Evolutionary conservation across 768 basidiomycete genomes (phyloP).

Genomic region (Termitomyces sp.): DNA sequence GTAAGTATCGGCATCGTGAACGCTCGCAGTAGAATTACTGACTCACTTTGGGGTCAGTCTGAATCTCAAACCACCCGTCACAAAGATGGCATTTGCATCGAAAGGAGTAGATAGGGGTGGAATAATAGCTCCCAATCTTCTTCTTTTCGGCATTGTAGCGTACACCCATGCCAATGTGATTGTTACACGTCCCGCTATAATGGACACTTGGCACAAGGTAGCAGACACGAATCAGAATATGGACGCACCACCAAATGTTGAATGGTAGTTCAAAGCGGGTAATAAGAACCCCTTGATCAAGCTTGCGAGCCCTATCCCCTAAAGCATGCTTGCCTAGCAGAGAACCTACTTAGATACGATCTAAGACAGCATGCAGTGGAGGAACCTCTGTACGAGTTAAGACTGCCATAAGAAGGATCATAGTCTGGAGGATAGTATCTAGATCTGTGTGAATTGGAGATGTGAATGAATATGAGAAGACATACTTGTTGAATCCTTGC

Average conservation of each 20-base stretch:
- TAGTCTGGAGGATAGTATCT: conserved; percentile 53
- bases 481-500: conserved; percentile 48
- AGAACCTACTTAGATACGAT: background rate
- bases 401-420: conserved; percentile 57
- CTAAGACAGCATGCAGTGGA: background rate
- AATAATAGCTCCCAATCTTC: conserved; percentile 92
- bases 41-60: conserved; percentile 91
- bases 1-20: background rate
- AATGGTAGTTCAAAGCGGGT: conserved; percentile 95
- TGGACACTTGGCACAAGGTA: background rate
- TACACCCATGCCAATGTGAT: conserved; percentile 98
- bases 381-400: conserved; percentile 69
- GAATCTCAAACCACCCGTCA: conserved; percentile 95
- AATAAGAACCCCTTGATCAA: conserved; percentile 95
- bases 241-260: conserved; percentile 90
- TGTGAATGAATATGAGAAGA: background rate
- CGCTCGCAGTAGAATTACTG: background rate
- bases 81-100: conserved; percentile 98
- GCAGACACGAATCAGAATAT: background rate
- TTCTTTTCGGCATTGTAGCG: conserved; percentile 99
- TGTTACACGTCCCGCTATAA: conserved; percentile 91
- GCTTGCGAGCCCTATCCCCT: conserved; percentile 88
- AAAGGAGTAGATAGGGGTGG: conserved; percentile 92
- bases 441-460: background rate
- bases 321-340: conserved; percentile 85